These are phyloP conservation scores for Laguncularia racemosa DNA, from an alignment of 345 rosid genomes.

Conservation along the genomic window DNA sequence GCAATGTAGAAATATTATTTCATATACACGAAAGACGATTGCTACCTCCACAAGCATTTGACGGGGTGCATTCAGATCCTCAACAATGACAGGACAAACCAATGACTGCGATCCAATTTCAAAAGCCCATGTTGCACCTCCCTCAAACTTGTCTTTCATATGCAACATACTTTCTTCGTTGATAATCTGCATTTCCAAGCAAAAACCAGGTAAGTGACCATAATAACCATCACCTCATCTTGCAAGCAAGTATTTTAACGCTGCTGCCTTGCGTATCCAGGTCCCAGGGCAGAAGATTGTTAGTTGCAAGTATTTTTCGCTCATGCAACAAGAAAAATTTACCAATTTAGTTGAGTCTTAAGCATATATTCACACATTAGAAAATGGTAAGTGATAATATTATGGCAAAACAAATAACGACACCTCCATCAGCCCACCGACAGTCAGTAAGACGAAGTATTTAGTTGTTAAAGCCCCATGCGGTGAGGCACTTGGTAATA, in stretches of 20 bases:
- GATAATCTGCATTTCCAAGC: conserved; percentile 37
- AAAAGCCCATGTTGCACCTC: conserved; percentile 97
- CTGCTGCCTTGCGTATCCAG: too few species aligned
- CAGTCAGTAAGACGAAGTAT: too few species aligned
- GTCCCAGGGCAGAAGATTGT: too few species aligned
- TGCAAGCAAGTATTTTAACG: not conserved
- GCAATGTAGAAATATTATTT: not conserved
- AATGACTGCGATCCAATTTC: conserved; percentile 82
- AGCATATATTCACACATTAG: too few species aligned
- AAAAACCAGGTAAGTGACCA: not conserved
- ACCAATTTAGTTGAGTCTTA: too few species aligned
- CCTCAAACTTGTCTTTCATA: conserved; percentile 53
- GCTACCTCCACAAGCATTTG: conserved; percentile 87
- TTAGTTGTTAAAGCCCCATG: too few species aligned
- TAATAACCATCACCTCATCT: conserved; percentile 5
- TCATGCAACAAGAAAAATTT: too few species aligned
- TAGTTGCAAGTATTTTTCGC: too few species aligned
- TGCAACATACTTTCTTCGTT: conserved; percentile 39
- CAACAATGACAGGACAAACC: conserved; percentile 85
- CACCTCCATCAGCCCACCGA: too few species aligned
- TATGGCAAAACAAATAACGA: too few species aligned
- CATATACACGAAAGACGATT: not conserved
- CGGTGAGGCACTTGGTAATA: too few species aligned
- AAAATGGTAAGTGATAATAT: too few species aligned
- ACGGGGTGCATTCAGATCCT: conserved; percentile 84